Evolutionary conservation across 257 asterid species (phyloP), one percentile per base, ranked within the genome.

Genomic region (Jacaranda mimosifolia): DNA sequence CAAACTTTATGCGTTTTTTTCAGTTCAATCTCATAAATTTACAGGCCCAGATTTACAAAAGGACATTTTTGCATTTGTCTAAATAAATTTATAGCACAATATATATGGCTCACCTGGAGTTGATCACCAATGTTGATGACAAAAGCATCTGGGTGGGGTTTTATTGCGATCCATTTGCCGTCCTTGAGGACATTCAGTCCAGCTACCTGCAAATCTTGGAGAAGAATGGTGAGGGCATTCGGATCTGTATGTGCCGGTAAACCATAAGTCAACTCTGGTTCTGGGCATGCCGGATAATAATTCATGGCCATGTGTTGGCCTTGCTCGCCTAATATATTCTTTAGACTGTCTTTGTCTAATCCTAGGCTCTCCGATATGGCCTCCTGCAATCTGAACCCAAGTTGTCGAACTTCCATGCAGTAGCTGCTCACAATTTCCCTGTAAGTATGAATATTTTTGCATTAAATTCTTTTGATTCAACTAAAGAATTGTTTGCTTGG

Each of bases 221-320:
- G 91, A 17, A 91, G 94, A 58, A 91, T 84, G 8, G 96, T 91
- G 70, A 91, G 88, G 32, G 89, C 80, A 73, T 86, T 87, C 11
- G 94, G 93, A 78, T 91, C 96, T 0, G 91, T 89, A 64, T 91
- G 96, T 1, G 85, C 90, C 0, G 96, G 94, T 63, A 91, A 84
- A 5, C 96, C 96, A 5, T 79, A 89, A 0, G 96, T 89, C 40
- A 91, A 76, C n/a, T 87, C 90, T 7, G 96, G 96, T 76, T 91
- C 73, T 3, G 96, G 96, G 43, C 96, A 91, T 0, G 92, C 89
- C 5, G 92, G 96, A 43, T 91, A 91, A 56, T 78, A 89, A 65
- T 91, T 91, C 43, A 87, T 36, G 26, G 92, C 91, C 94, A 91
- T 89, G 65, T 91, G 96, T 66, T 91, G 96, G 17, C 94, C 92